A percentile compares a stretch with the other conserved stretches of the same genome.
Evolutionary conservation across 2,329 filamentous ascomycete species (phyloP).

Genomic region (Talaromyces sp.): DNA sequence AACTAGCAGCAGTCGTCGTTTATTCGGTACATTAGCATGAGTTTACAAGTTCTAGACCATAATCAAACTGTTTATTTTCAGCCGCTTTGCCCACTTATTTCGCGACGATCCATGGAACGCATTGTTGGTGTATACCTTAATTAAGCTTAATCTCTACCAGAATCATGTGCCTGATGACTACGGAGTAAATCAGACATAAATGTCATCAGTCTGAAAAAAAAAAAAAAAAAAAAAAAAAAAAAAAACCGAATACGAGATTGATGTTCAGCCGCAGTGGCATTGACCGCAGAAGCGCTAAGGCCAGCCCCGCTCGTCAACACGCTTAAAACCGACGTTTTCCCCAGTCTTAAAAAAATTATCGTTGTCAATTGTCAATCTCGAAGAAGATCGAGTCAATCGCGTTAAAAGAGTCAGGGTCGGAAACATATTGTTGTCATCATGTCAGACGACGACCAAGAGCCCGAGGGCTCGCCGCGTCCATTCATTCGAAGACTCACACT

Average conservation of each 20-base stretch:
- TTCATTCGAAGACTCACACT: not conserved
- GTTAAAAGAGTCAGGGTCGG: not conserved
- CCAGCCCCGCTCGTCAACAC: not conserved
- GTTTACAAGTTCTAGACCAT: not conserved
- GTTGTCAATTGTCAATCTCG: not conserved
- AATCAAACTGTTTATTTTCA: not conserved
- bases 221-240: too few relatives aligned
- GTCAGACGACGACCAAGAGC: not conserved
- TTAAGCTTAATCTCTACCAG: not conserved
- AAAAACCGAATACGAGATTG: too few relatives aligned
- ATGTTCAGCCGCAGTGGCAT: too few relatives aligned
- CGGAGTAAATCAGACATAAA: not conserved
- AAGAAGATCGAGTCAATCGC: not conserved
- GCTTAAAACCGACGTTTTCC: not conserved
- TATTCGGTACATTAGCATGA: not conserved
- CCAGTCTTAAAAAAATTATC: not conserved
- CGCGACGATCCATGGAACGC: not conserved
- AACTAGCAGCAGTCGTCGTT: not conserved
- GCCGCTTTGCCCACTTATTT: not conserved
- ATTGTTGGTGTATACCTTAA: not conserved
- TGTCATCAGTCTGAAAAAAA: too few relatives aligned
- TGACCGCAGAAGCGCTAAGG: not conserved
- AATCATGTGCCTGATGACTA: not conserved
- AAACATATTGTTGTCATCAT: not conserved
- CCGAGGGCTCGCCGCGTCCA: not conserved